Evolutionary conservation across 1,284 basidiomycete genomes (phyloP).

Genomic region (Rhodotorula sp.): DNA sequence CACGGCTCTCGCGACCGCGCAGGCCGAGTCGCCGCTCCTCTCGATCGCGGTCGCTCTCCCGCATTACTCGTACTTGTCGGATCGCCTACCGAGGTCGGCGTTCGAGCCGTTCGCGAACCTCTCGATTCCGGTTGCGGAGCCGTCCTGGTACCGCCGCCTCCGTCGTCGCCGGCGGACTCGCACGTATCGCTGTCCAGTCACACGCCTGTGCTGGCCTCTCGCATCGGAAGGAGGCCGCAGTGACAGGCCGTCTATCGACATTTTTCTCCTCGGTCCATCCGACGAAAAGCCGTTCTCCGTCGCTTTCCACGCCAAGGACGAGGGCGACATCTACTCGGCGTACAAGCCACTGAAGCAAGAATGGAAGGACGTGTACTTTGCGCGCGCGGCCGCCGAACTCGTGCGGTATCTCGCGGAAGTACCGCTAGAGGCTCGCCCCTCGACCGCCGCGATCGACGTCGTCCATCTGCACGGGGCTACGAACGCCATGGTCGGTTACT

Average conservation of each 20-base stretch:
- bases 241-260: constrained; percentile 12
- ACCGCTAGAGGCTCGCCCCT: not conserved
- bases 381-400: constrained; percentile 18
- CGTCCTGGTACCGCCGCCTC: not conserved
- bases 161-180: no score
- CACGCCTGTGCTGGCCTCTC: constrained; percentile 20
- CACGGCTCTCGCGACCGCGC: constrained; percentile 29
- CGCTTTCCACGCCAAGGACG: constrained; percentile 29
- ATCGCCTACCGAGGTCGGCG: not conserved
- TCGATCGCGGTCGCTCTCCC: constrained; percentile 30
- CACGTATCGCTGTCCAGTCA: constrained; percentile 9
- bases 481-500: constrained; percentile 35
- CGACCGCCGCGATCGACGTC: constrained; percentile 11
- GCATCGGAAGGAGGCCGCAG: not conserved
- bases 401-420: constrained; percentile 3
- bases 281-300: constrained; percentile 21
- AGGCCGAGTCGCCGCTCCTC: constrained; percentile 19
- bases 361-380: constrained; percentile 38
- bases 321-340: constrained; percentile 33
- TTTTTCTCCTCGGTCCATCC: constrained; percentile 30
- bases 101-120: constrained; percentile 14
- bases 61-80: constrained; percentile 30
- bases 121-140: not conserved
- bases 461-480: constrained; percentile 37
- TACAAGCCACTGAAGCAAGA: constrained; percentile 36